These are phyloP conservation scores for Phytophthora sojae DNA, from an alignment of 352 stramenopile genomes.

Conservation along the genomic window DNA sequence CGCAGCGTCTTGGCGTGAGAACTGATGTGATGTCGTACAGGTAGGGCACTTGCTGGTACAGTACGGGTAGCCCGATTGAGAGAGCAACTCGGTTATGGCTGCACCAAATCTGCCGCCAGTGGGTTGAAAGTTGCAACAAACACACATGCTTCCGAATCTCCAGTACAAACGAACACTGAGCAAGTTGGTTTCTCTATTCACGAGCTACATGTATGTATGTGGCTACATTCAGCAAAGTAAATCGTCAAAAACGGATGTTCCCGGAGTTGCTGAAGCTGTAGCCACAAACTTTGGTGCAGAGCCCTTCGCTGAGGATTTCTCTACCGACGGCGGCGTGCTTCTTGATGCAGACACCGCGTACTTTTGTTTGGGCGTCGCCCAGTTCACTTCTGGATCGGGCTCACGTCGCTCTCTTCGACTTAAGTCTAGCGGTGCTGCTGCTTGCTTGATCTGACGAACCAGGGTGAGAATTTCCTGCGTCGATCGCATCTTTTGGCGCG, in stretches of 20 bases:
- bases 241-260: background rate
- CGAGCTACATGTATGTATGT: background rate
- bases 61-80: too few relatives aligned
- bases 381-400: conserved; percentile 37
- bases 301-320: background rate
- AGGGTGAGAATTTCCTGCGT: conserved; percentile 46
- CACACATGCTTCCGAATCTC: background rate
- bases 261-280: background rate
- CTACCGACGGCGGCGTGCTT: conserved; percentile 1
- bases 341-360: background rate
- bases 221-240: background rate
- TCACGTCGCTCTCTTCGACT: conserved; percentile 17
- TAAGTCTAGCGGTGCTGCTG: conserved; percentile 17
- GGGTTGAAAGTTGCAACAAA: background rate
- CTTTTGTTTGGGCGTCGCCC: conserved; percentile 21
- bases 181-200: background rate
- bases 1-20: too few relatives aligned
- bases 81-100: too few relatives aligned
- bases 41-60: too few relatives aligned
- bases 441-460: conserved; percentile 49
- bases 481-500: conserved; percentile 36
- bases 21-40: too few relatives aligned
- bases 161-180: background rate
- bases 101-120: too few relatives aligned
- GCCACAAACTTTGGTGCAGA: background rate